Conservation (phyloP, 371 early-diverging fungal species). For the Apophysomyces elegans region DNA sequence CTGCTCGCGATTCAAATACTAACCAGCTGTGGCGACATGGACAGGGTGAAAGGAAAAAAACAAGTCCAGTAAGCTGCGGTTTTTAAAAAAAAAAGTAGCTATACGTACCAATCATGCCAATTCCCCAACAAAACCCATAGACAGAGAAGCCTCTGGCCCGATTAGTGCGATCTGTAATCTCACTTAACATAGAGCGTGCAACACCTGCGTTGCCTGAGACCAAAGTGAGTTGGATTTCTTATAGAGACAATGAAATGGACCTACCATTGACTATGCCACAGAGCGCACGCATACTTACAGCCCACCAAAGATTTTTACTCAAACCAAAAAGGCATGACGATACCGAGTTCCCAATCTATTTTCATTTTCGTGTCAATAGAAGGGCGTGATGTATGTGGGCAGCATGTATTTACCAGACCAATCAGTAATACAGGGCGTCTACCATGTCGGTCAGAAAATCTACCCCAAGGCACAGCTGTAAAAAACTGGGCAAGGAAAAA, state of each 20-base stretch:
- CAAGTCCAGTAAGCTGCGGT: background rate
- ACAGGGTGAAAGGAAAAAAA: background rate
- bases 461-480: conserved; percentile 60
- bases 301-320: conserved; percentile 57
- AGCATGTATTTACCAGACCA: conserved; percentile 46
- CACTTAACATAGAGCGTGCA: conserved; percentile 77
- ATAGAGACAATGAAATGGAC: background rate
- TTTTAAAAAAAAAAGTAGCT: background rate
- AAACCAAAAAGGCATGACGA: conserved; percentile 70
- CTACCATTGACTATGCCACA: conserved; percentile 70
- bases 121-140: conserved; percentile 55
- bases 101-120: conserved; percentile 37
- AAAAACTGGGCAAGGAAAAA: conserved; percentile 64
- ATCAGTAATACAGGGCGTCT: conserved; percentile 80
- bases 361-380: no score
- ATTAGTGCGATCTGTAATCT: conserved; percentile 76
- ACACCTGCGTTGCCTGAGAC: conserved; percentile 63
- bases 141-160: conserved; percentile 56
- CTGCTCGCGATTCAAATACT: background rate
- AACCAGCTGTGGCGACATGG: background rate
- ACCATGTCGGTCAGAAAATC: conserved; percentile 70
- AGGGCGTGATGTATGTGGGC: no score
- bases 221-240: background rate
- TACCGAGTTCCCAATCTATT: conserved; percentile 58
- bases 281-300: conserved; percentile 58